These are phyloP conservation scores for Withania somnifera DNA, from an alignment of 305 asterid species.

Conservation along the genomic window DNA sequence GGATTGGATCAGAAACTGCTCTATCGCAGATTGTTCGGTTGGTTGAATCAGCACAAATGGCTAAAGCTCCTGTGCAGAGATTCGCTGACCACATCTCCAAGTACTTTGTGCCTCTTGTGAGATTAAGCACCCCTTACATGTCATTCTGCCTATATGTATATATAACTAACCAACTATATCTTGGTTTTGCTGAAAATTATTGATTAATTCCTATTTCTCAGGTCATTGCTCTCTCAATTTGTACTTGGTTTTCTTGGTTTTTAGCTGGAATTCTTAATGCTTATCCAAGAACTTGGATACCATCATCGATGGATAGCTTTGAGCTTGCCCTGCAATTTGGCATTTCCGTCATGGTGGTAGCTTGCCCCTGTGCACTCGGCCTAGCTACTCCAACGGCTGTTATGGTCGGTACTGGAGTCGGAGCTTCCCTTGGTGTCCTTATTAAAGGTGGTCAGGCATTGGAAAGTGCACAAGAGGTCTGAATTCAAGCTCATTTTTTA, in stretches of 20 bases:
- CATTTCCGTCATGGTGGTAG: slow-evolving; percentile 51
- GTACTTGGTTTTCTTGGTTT: slow-evolving; percentile 83
- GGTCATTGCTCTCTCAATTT: slow-evolving; percentile 60
- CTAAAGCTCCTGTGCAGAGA: slow-evolving; percentile 54
- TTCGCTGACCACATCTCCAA: slow-evolving; percentile 46
- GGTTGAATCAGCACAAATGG: slow-evolving; percentile 54
- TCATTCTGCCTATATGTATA: not conserved
- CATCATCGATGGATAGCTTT: slow-evolving; percentile 64
- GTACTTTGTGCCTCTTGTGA: slow-evolving; percentile 57
- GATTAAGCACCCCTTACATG: slow-evolving; percentile 12
- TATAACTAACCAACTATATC: not conserved
- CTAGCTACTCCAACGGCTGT: slow-evolving; percentile 59
- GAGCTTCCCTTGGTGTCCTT: slow-evolving; percentile 51
- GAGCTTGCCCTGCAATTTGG: slow-evolving; percentile 76
- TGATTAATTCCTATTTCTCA: slow-evolving; percentile 7
- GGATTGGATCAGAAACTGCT: slow-evolving; percentile 48
- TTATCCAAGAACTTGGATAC: slow-evolving; percentile 68
- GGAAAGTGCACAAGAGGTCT: slow-evolving; percentile 48
- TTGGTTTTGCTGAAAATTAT: not conserved
- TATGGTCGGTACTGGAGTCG: slow-evolving; percentile 55
- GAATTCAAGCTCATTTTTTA: not conserved
- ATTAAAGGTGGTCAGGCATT: slow-evolving; percentile 54
- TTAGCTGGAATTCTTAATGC: slow-evolving; percentile 48
- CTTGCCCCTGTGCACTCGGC: slow-evolving; percentile 65
- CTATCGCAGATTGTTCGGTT: slow-evolving; percentile 44